Percentiles rank a stretch among this genome's conserved stretches.
phyloP scores from a whole-genome alignment of 257 asterid genomes.

The Plectranthus barbatus region DNA sequence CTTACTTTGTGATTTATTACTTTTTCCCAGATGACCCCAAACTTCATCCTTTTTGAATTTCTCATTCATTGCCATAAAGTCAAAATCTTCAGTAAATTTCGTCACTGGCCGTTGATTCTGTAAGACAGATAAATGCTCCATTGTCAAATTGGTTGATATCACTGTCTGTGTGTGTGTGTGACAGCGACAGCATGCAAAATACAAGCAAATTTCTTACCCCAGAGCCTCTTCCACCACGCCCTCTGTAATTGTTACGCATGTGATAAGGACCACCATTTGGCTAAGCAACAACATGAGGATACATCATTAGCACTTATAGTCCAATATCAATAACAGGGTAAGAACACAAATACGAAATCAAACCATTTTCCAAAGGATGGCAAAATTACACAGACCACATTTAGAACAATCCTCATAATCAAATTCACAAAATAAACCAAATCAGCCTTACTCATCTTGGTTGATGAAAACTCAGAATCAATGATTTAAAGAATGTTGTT shows the following conservation, averaged over 20 bases:
- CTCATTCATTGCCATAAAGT: slow-evolving; percentile 95
- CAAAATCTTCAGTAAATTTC: slow-evolving; percentile 84
- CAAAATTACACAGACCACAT: not conserved
- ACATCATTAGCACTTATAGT: slow-evolving; percentile 15
- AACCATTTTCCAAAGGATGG: not conserved
- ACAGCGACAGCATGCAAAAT: not conserved
- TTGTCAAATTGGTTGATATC: not conserved
- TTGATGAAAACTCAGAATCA: not conserved
- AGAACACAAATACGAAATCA: not conserved
- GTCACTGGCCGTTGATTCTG: slow-evolving; percentile 61
- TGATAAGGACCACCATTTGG: slow-evolving; percentile 63
- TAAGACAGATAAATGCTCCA: slow-evolving; percentile 13
- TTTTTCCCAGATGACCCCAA: slow-evolving; percentile 98
- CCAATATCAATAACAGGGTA: not conserved
- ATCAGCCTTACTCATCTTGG: not conserved
- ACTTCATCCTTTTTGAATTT: slow-evolving; percentile 94
- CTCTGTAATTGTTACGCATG: slow-evolving; percentile 60
- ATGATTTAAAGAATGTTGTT: not conserved
- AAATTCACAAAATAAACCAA: not conserved
- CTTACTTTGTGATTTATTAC: slow-evolving; percentile 35
- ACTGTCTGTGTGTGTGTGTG: not conserved
- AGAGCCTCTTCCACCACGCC: slow-evolving; percentile 92
- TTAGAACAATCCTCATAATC: not conserved
- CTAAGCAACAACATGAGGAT: slow-evolving; percentile 27
- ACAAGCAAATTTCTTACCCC: slow-evolving; percentile 39